A percentile compares a stretch with the other conserved stretches of the same genome.
These are phyloP conservation scores for Phytophthora pinifolia DNA, from an alignment of 352 stramenopile species.

Conservation along the genomic window DNA sequence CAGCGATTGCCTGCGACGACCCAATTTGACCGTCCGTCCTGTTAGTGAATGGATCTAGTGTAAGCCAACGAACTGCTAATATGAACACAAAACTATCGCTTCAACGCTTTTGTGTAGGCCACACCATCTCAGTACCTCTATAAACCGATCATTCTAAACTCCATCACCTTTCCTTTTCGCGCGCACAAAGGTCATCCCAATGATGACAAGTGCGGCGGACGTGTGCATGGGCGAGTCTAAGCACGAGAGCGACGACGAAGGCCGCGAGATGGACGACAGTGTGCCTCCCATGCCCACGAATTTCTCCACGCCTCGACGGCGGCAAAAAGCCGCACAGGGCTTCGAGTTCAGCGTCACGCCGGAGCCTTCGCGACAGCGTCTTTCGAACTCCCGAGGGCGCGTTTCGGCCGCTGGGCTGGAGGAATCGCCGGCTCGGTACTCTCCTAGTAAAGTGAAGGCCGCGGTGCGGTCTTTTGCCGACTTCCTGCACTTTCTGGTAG, in stretches of 20 bases:
- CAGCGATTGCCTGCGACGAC: constrained; percentile 17
- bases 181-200: constrained; percentile 17
- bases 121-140: constrained; percentile 1
- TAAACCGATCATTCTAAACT: constrained; percentile 4
- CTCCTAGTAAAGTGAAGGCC: constrained; percentile 68
- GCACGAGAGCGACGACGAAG: constrained; percentile 20
- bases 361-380: constrained; percentile 31
- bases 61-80: constrained; percentile 20
- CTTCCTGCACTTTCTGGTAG: constrained; percentile 83
- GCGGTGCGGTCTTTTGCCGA: constrained; percentile 83
- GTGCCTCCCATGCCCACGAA: constrained; percentile 5
- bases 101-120: constrained; percentile 11
- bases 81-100: constrained; percentile 8
- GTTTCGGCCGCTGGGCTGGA: constrained; percentile 30
- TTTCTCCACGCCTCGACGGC: constrained; percentile 37
- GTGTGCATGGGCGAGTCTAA: constrained; percentile 34
- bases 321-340: constrained; percentile 21
- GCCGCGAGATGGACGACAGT: constrained; percentile 15
- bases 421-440: constrained; percentile 66
- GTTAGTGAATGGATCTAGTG: constrained; percentile 1
- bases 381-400: constrained; percentile 34
- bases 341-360: constrained; percentile 71
- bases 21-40: constrained; percentile 14
- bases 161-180: constrained; percentile 11
- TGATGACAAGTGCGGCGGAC: constrained; percentile 26